These are phyloP conservation scores for Collybia sp. DNA, from an alignment of 768 basidiomycete species.

Conservation along the genomic window DNA sequence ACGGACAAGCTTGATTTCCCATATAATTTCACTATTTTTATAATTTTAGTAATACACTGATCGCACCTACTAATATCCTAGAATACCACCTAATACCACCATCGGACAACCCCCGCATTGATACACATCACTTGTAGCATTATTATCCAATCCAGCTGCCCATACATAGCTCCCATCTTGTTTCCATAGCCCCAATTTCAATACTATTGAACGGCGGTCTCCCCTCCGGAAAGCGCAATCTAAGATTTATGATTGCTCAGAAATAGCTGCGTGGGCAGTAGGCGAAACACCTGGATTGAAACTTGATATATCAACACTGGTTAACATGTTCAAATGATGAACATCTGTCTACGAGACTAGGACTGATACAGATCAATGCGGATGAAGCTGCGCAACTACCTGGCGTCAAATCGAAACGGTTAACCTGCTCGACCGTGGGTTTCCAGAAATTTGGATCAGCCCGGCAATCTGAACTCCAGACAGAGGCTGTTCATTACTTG, in stretches of 20 bases:
- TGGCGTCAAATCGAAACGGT: slow-evolving; percentile 6
- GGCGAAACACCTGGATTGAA: no score
- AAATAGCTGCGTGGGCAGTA: no score
- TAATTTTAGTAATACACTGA: slow-evolving; percentile 1
- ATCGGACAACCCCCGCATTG: not conserved
- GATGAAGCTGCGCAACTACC: no score
- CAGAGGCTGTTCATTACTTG: not conserved
- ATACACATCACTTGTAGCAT: slow-evolving; percentile 1
- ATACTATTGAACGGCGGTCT: no score
- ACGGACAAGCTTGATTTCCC: slow-evolving; percentile 13
- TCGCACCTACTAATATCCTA: slow-evolving; percentile 1
- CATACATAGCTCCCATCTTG: not conserved
- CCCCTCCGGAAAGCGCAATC: no score
- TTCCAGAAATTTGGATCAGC: slow-evolving; percentile 21
- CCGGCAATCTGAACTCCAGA: slow-evolving; percentile 17
- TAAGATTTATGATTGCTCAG: no score
- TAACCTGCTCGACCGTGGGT: slow-evolving; percentile 10
- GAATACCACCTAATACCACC: not conserved
- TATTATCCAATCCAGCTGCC: not conserved
- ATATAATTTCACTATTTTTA: slow-evolving; percentile 1
- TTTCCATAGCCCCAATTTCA: not conserved
- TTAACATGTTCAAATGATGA: no score
- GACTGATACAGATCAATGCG: no score
- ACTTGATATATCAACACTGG: no score
- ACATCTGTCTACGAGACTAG: no score